phyloP scores from a whole-genome alignment of 129 eudicot species.

The Erigeron canadensis region DNA sequence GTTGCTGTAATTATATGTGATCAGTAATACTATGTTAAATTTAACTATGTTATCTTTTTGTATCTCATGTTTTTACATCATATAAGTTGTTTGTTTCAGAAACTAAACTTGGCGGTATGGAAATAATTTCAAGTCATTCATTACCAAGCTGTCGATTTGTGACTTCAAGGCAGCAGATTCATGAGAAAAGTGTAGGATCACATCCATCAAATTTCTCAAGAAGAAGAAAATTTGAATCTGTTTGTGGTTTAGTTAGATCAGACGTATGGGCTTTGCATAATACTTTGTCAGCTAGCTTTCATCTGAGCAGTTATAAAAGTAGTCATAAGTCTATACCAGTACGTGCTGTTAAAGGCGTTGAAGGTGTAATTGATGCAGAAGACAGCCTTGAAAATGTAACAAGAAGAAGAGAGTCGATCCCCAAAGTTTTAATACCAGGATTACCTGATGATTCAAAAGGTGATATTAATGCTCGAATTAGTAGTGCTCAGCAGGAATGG shows the following conservation, averaged over 20 bases:
- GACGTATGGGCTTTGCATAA: conserved; percentile 24
- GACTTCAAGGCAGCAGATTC: conserved; percentile 27
- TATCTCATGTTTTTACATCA: conserved; percentile 6
- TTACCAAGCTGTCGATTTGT: conserved; percentile 25
- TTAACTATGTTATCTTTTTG: not conserved
- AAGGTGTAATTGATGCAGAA: conserved; percentile 49
- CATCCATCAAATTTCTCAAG: conserved; percentile 30
- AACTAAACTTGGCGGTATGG: conserved; percentile 42
- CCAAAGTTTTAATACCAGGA: conserved; percentile 69
- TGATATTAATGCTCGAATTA: conserved; percentile 53
- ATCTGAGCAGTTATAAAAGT: conserved; percentile 14
- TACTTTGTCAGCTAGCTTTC: conserved; percentile 16
- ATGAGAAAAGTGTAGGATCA: conserved; percentile 30
- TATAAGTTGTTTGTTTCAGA: conserved; percentile 35
- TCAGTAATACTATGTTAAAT: not conserved
- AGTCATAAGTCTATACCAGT: conserved; percentile 16
- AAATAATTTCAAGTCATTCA: conserved; percentile 53
- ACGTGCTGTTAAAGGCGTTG: conserved; percentile 36
- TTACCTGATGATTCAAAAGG: conserved; percentile 62
- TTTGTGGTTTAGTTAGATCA: conserved; percentile 27
- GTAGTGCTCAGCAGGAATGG: conserved; percentile 76
- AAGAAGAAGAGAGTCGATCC: conserved; percentile 36
- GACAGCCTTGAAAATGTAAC: conserved; percentile 34
- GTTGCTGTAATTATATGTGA: not conserved
- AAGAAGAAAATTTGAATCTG: conserved; percentile 25